Conservation (phyloP, 129 eudicot species). For the Flaveria robusta region DNA sequence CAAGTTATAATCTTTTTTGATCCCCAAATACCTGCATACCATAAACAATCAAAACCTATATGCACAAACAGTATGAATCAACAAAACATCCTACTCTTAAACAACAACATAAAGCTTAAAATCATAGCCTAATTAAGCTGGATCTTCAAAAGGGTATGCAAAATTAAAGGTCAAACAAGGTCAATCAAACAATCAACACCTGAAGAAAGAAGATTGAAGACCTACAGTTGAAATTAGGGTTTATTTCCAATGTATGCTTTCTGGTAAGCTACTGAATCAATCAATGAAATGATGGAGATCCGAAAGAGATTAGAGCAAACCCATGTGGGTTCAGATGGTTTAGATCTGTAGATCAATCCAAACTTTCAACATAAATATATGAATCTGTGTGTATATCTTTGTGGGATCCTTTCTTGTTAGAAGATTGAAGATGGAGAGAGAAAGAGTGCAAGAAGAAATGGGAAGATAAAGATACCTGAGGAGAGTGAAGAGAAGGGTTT, state of each 20-base stretch:
- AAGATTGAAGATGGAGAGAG: constrained; percentile 9
- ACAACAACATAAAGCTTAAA: not conserved
- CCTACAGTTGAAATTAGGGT: constrained; percentile 46
- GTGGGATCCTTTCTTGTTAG: constrained; percentile 22
- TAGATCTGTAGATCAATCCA: constrained; percentile 62
- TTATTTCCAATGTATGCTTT: constrained; percentile 19
- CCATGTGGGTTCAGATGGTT: constrained; percentile 28
- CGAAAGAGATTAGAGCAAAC: constrained; percentile 29
- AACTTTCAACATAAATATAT: constrained; percentile 16
- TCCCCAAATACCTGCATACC: constrained; percentile 21
- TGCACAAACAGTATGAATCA: too few relatives aligned
- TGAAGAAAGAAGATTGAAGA: constrained; percentile 24
- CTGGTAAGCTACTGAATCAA: constrained; percentile 40
- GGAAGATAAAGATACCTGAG: constrained; percentile 31
- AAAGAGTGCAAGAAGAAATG: constrained; percentile 17
- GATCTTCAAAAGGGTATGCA: constrained; percentile 17
- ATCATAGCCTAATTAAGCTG: constrained; percentile 3
- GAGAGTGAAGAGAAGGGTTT: constrained; percentile 20
- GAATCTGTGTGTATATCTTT: constrained; percentile 15
- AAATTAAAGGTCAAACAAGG: constrained; percentile 27
- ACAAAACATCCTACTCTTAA: too few relatives aligned
- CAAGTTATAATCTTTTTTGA: not conserved
- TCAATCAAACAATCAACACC: not conserved
- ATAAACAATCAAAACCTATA: constrained; percentile 21
- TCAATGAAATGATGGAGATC: constrained; percentile 49